A percentile compares a stretch with the other conserved stretches of the same genome.
Conservation (phyloP, 2,329 filamentous ascomycete species). For the Nannizziopsis arthrosporioides region DNA sequence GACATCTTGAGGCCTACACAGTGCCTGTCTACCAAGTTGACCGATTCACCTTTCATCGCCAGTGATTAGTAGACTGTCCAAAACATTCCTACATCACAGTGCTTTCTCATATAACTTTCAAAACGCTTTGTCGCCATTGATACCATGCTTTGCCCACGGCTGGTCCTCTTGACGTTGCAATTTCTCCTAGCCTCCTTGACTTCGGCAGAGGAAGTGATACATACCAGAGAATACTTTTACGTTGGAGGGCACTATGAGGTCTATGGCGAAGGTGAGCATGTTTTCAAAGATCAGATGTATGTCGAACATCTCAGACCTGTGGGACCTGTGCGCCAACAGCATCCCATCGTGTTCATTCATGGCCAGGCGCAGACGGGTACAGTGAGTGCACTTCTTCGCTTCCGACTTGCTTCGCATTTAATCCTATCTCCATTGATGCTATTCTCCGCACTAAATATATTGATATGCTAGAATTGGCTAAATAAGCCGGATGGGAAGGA, state of each 20-base stretch:
- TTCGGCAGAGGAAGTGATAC: not conserved
- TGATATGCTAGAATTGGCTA: conserved; percentile 24
- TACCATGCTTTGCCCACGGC: not conserved
- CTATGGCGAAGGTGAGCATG: conserved; percentile 18
- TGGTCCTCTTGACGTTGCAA: not conserved
- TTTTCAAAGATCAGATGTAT: conserved; percentile 20
- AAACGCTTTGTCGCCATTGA: not conserved
- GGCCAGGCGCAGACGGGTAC: conserved; percentile 19
- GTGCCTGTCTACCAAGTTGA: too few relatives aligned
- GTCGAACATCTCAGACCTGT: conserved; percentile 19
- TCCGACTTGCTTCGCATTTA: not conserved
- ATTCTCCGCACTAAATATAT: not conserved
- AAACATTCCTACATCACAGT: too few relatives aligned
- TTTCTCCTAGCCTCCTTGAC: not conserved
- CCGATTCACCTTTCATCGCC: too few relatives aligned
- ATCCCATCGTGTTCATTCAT: conserved; percentile 19
- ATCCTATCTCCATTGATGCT: not conserved
- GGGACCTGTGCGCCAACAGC: conserved; percentile 7
- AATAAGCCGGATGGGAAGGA: conserved; percentile 36
- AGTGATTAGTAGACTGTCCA: too few relatives aligned
- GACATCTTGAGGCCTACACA: too few relatives aligned
- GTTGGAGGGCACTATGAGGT: conserved; percentile 17
- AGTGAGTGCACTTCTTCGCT: conserved; percentile 10
- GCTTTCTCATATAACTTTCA: not conserved
- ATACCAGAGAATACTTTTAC: conserved; percentile 18